Base-by-base conservation (phyloP, 441 rosid genomes). In the Erodium texanum region DNA sequence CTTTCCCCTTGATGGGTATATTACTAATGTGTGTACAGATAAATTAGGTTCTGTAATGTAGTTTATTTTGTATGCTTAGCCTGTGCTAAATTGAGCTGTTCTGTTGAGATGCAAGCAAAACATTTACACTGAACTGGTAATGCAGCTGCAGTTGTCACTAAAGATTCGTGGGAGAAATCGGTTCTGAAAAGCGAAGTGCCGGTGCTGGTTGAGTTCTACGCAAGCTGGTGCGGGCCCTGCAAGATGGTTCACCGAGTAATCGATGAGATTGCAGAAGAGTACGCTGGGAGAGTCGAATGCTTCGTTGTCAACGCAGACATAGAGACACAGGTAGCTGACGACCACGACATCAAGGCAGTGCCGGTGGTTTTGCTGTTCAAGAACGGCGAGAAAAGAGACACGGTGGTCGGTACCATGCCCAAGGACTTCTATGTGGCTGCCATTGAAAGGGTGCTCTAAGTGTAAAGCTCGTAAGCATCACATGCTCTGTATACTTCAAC, bases 181-280 rank as follows among this genome's bases (percentile, higher is more conserved):
- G 78, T 94, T 70, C 16, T 88, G 77, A 78, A 80, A 54, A 89
- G 88, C 48, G 83, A 91, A 63, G 68, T 76, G 3, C 94, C 97
- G 0, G 96, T 93, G 27, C 86, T 93, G 2, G 99, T 93, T 32
- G 95, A 90, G 68, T 93, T 93, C 79, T 87, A 83, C 70, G 92
- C 97, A 1, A 88, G 87, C 71, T 93, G 97, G 99, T 93, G 99
- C 29, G 99, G 97, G 18, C 99, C 99, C 36, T 93, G 97, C 84
- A 77, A 78, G 79, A 93, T 93, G 93, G 96, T 90, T 23, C 93
- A 87, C 78, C 78, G 93, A 22, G 84, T 89, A 45, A 91, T 93
- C 58, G 85, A 91, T 64, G 97, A 93, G 81, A 85, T 93, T 24
- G 93, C 92, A 0, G 80, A 71, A 52, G 97, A 89, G 68, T 93